A percentile compares a stretch with the other conserved stretches of the same genome.
phyloP scores from a whole-genome alignment of 2,329 filamentous ascomycete species.

The Byssochlamys sp. region DNA sequence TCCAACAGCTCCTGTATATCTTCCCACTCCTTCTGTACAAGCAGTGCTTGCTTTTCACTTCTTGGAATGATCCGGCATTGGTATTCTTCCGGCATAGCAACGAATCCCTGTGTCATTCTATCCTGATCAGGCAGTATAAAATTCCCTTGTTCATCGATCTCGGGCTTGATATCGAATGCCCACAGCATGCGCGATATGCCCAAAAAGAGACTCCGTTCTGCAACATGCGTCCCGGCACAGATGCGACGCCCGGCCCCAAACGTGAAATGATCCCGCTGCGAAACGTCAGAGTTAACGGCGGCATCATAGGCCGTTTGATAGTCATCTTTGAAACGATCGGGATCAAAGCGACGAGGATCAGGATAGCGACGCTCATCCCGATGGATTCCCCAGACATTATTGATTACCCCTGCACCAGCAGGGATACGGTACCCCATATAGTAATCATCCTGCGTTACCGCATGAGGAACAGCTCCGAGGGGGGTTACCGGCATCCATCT shows the following conservation, averaged over 20 bases:
- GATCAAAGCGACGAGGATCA: slow-evolving; percentile 21
- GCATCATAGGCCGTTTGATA: slow-evolving; percentile 23
- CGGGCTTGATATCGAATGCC: slow-evolving; percentile 35
- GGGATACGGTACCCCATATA: slow-evolving; percentile 39
- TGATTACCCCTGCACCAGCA: slow-evolving; percentile 33
- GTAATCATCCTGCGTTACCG: slow-evolving; percentile 22
- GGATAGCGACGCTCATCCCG: slow-evolving; percentile 15
- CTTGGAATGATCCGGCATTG: slow-evolving; percentile 1
- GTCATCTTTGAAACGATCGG: slow-evolving; percentile 14
- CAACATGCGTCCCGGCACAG: slow-evolving; percentile 50
- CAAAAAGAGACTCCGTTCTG: slow-evolving; percentile 41
- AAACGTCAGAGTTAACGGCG: slow-evolving; percentile 25
- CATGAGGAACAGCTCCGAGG: slow-evolving; percentile 8
- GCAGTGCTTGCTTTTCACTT: slow-evolving; percentile 10
- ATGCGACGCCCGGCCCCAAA: slow-evolving; percentile 50
- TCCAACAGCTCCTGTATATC: slow-evolving; percentile 9
- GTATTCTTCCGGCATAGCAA: slow-evolving; percentile 36
- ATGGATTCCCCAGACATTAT: slow-evolving; percentile 43
- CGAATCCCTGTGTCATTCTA: slow-evolving; percentile 34
- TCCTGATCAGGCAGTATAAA: slow-evolving; percentile 31
- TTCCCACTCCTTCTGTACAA: slow-evolving; percentile 17
- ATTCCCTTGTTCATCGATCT: slow-evolving; percentile 20
- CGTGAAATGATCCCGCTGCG: slow-evolving; percentile 44
- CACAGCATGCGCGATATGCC: slow-evolving; percentile 41
- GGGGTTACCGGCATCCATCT: slow-evolving; percentile 41